These are phyloP conservation scores for Thermomyces lanuginosus DNA, from an alignment of 2,329 filamentous ascomycete genomes.

Conservation along the genomic window DNA sequence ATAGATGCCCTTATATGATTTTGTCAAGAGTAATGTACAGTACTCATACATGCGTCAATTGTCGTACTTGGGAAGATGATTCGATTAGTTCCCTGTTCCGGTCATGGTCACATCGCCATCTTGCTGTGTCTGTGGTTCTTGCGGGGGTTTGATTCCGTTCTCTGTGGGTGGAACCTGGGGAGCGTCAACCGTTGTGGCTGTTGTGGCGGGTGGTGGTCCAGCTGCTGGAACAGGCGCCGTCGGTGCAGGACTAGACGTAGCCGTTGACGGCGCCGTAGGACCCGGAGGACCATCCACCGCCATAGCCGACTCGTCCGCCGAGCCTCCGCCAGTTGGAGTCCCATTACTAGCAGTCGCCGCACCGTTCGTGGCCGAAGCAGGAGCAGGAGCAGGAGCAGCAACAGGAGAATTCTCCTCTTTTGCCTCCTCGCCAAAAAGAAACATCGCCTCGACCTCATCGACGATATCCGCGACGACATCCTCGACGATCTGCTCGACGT, in stretches of 20 bases:
- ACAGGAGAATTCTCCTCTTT: conserved; percentile 10
- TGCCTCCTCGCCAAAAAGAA: conserved; percentile 45
- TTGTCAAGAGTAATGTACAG: background rate
- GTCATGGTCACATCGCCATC: conserved; percentile 6
- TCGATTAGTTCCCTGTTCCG: conserved; percentile 1
- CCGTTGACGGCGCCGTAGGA: conserved; percentile 3
- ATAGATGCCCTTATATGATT: background rate
- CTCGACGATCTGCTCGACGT: conserved; percentile 84
- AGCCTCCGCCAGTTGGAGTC: conserved; percentile 3
- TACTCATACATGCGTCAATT: background rate
- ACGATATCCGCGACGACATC: conserved; percentile 85
- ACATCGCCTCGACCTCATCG: conserved; percentile 62
- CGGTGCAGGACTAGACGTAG: background rate
- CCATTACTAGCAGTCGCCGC: conserved; percentile 3
- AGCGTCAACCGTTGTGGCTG: too few relatives aligned
- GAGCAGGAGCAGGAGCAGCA: conserved; percentile 3
- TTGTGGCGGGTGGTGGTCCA: too few relatives aligned
- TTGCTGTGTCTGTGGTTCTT: conserved; percentile 1
- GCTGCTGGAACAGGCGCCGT: too few relatives aligned
- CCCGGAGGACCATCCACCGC: conserved; percentile 1
- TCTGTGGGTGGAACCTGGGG: too few relatives aligned
- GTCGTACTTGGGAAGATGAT: background rate
- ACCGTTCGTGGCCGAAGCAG: conserved; percentile 2
- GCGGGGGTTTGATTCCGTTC: too few relatives aligned
- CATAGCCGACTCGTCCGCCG: conserved; percentile 5